Conservation (phyloP, 2,329 filamentous ascomycete genomes). For the Venturia aucupariae region DNA sequence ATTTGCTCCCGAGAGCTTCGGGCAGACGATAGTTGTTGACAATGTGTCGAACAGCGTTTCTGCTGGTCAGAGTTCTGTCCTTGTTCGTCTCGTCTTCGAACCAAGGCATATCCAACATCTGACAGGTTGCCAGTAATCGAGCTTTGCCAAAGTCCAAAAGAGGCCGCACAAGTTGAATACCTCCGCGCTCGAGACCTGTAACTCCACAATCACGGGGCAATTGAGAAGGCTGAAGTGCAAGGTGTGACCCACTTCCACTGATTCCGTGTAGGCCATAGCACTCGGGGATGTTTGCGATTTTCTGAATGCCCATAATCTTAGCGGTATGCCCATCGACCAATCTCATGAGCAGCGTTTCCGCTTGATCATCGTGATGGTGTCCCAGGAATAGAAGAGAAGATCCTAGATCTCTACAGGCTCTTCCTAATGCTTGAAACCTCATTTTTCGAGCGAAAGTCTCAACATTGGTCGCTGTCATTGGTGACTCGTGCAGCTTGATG, state of each 20-base stretch:
- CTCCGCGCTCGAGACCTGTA: constrained; percentile 50
- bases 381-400: constrained; percentile 62
- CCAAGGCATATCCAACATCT: constrained; percentile 59
- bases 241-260: constrained; percentile 33
- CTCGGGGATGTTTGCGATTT: constrained; percentile 66
- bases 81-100: constrained; percentile 79
- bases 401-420: constrained; percentile 42
- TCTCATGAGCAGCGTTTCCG: constrained; percentile 50
- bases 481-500: constrained; percentile 11
- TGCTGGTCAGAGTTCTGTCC: constrained; percentile 63
- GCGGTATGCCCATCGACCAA: constrained; percentile 22
- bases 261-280: constrained; percentile 67
- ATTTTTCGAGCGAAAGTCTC: constrained; percentile 67
- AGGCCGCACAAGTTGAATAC: constrained; percentile 59
- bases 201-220: constrained; percentile 12
- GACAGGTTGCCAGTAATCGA: constrained; percentile 65
- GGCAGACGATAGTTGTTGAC: constrained; percentile 54
- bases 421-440: constrained; percentile 64
- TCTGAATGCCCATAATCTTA: constrained; percentile 62
- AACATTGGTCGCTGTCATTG: constrained; percentile 32
- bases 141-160: constrained; percentile 63
- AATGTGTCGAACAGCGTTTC: constrained; percentile 72
- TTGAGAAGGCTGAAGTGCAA: constrained; percentile 30
- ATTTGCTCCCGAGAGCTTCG: not conserved
- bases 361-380: constrained; percentile 85